Evolutionary conservation across 805 yeast species (phyloP).

Genomic region (Pichia sporocuriosa): DNA sequence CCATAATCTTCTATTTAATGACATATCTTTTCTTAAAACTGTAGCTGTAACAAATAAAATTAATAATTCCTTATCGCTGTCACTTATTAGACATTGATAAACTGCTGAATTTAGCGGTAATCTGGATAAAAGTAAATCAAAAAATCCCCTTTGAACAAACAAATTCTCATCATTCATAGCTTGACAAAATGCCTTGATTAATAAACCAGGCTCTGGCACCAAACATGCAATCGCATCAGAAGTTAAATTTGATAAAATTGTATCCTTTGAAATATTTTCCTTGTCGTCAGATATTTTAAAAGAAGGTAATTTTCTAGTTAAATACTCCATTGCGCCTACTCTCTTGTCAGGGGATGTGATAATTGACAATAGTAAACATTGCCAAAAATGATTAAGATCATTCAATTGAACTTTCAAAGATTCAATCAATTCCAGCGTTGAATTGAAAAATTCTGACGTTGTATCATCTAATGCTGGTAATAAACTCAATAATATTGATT

Average conservation of each 20-base stretch:
- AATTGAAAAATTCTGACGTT: slow-evolving; percentile 70
- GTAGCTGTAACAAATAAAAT: slow-evolving; percentile 60
- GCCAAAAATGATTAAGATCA: slow-evolving; percentile 83
- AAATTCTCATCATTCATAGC: slow-evolving; percentile 63
- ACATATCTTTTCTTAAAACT: slow-evolving; percentile 82
- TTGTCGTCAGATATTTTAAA: slow-evolving; percentile 25
- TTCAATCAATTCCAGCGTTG: slow-evolving; percentile 55
- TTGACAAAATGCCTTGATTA: slow-evolving; percentile 65
- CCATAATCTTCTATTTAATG: slow-evolving; percentile 90
- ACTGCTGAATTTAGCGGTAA: slow-evolving; percentile 59
- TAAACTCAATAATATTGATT: slow-evolving; percentile 66
- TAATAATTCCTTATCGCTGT: slow-evolving; percentile 50
- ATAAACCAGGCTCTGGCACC: slow-evolving; percentile 71
- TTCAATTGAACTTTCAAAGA: slow-evolving; percentile 46
- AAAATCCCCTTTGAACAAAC: slow-evolving; percentile 79
- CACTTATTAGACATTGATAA: slow-evolving; percentile 39
- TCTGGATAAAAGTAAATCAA: slow-evolving; percentile 68
- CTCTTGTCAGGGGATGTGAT: slow-evolving; percentile 74
- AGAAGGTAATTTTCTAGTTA: slow-evolving; percentile 56
- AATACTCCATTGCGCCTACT: slow-evolving; percentile 78
- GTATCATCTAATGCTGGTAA: slow-evolving; percentile 92
- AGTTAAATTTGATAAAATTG: slow-evolving; percentile 20
- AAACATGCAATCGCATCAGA: slow-evolving; percentile 52
- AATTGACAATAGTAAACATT: slow-evolving; percentile 64
- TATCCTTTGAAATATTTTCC: slow-evolving; percentile 15